Conservation (phyloP, 1,284 basidiomycete genomes). For the Rhodotorula glutinis region DNA sequence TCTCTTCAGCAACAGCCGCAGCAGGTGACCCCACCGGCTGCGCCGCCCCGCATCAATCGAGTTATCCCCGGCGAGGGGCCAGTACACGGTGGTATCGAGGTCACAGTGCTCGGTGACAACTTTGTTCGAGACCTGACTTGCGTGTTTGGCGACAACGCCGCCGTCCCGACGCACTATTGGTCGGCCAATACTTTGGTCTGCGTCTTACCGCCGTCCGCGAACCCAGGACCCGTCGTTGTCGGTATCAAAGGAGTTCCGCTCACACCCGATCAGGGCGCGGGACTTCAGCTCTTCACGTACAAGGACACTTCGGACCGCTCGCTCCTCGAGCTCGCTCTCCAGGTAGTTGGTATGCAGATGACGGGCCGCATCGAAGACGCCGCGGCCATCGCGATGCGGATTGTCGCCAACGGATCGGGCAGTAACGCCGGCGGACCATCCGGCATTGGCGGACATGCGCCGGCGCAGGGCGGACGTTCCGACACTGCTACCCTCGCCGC, state of each 20-base stretch:
- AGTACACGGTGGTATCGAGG: constrained; percentile 87
- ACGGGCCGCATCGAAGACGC: constrained; percentile 91
- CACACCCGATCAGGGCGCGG: constrained; percentile 39
- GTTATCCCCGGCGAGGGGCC: constrained; percentile 90
- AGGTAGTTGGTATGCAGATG: constrained; percentile 94
- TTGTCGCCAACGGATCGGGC: constrained; percentile 44
- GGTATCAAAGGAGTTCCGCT: constrained; percentile 69
- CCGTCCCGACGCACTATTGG: constrained; percentile 84
- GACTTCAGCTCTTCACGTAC: constrained; percentile 72
- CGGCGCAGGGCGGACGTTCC: neutral
- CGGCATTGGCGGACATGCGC: neutral
- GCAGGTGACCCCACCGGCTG: constrained; percentile 21
- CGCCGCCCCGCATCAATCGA: constrained; percentile 50
- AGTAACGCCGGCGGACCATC: neutral
- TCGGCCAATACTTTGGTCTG: constrained; percentile 92
- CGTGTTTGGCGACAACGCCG: constrained; percentile 78
- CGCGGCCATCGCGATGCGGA: constrained; percentile 70
- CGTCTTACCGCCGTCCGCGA: constrained; percentile 75
- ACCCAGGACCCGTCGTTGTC: constrained; percentile 85
- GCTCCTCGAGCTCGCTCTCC: constrained; percentile 91
- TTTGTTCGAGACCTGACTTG: constrained; percentile 66
- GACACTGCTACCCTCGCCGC: constrained; percentile 25
- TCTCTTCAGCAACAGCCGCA: constrained; percentile 28
- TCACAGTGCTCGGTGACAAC: constrained; percentile 86
- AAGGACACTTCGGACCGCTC: constrained; percentile 84